phyloP scores from a whole-genome alignment of 495 filamentous ascomycete species.

The Tuber brumale region DNA sequence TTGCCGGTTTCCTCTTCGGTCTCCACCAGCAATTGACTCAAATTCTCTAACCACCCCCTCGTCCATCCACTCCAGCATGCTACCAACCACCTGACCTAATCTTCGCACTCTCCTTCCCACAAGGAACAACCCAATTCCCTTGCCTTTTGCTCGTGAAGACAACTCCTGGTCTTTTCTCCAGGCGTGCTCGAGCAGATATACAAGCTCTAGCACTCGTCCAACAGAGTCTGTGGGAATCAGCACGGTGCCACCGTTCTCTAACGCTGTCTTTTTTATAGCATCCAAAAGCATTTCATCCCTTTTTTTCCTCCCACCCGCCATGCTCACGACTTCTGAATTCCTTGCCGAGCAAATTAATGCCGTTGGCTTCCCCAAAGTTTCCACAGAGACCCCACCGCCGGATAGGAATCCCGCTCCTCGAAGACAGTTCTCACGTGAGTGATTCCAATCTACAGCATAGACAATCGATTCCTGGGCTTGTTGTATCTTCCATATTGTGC shows the following conservation, averaged over 20 bases:
- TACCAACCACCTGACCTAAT: conserved; percentile 59
- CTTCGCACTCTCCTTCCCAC: conserved; percentile 61
- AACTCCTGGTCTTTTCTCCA: conserved; percentile 58
- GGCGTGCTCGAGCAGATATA: conserved; percentile 83
- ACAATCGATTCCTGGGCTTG: conserved; percentile 95
- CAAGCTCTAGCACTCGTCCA: conserved; percentile 84
- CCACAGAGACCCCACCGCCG: conserved; percentile 80
- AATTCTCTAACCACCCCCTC: conserved; percentile 86
- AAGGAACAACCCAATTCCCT: conserved; percentile 66
- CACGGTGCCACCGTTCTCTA: conserved; percentile 81
- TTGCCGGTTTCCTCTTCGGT: conserved; percentile 47
- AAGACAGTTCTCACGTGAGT: conserved; percentile 84
- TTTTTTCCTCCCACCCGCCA: conserved; percentile 64
- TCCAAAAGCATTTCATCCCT: conserved; percentile 79
- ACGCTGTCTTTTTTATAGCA: conserved; percentile 65
- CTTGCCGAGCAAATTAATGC: conserved; percentile 70
- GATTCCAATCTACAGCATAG: conserved; percentile 97
- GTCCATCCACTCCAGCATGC: conserved; percentile 99
- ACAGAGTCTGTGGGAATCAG: conserved; percentile 94
- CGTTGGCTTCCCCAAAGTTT: conserved; percentile 85
- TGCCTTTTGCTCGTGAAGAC: conserved; percentile 57
- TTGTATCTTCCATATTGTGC: conserved; percentile 98
- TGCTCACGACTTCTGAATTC: conserved; percentile 64
- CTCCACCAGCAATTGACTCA: conserved; percentile 61
- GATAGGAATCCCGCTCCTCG: conserved; percentile 88